A percentile compares a stretch with the other conserved stretches of the same genome.
phyloP scores from a whole-genome alignment of 805 yeast species.

The Ascoidea tarda region DNA sequence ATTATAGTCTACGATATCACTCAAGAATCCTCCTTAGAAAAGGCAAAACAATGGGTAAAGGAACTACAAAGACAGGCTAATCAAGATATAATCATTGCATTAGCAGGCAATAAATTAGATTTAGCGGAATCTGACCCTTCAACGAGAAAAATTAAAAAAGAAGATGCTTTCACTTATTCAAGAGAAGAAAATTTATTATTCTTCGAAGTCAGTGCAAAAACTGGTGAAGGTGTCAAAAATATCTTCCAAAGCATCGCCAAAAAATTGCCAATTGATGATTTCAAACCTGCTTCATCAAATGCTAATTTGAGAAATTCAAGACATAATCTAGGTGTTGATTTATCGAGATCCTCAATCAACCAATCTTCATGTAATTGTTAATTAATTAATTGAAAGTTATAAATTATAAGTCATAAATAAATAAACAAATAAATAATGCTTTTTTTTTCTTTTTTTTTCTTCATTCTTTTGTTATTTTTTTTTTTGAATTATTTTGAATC shows the following conservation, averaged over 20 bases:
- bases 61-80: slow-evolving; percentile 70
- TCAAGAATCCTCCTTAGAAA: slow-evolving; percentile 51
- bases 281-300: not conserved
- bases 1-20: slow-evolving; percentile 79
- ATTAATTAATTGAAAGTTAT: not conserved
- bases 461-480: too few species aligned
- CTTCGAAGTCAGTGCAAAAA: slow-evolving; percentile 56
- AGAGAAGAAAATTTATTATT: slow-evolving; percentile 35
- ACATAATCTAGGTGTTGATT: not conserved
- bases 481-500: too few species aligned
- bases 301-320: not conserved
- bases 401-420: too few species aligned
- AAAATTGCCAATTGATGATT: slow-evolving; percentile 26
- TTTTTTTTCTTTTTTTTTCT: too few species aligned
- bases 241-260: slow-evolving; percentile 28
- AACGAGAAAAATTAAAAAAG: slow-evolving; percentile 27
- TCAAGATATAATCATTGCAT: slow-evolving; percentile 60
- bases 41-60: slow-evolving; percentile 84
- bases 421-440: too few species aligned
- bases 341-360: too few species aligned
- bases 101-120: slow-evolving; percentile 83
- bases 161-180: slow-evolving; percentile 25
- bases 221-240: slow-evolving; percentile 44
- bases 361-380: not conserved
- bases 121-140: slow-evolving; percentile 20